These are phyloP conservation scores for Melanogaster broomeanus DNA, from an alignment of 768 basidiomycete genomes.

Conservation along the genomic window DNA sequence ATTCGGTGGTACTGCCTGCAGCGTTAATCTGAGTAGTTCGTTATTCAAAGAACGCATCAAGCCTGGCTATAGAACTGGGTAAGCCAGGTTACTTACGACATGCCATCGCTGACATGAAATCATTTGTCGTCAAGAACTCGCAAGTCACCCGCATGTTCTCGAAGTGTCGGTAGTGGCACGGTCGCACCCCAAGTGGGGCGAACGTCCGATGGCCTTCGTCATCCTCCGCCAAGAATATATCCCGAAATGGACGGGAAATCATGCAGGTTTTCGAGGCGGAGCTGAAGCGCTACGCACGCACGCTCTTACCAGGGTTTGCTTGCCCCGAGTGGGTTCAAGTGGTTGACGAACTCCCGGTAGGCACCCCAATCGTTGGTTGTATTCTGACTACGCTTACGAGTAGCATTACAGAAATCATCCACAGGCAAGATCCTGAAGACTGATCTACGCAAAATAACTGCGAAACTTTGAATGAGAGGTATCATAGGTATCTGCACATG, in stretches of 20 bases:
- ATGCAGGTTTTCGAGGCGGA: constrained; percentile 59
- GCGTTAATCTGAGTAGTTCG: neutral
- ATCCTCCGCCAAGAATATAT: constrained; percentile 60
- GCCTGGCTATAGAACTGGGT: constrained; percentile 86
- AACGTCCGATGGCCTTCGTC: constrained; percentile 87
- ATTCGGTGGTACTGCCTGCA: constrained; percentile 1
- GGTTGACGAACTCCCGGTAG: constrained; percentile 77
- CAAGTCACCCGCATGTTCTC: constrained; percentile 76
- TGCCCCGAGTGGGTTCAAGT: constrained; percentile 86
- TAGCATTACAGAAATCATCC: constrained; percentile 70
- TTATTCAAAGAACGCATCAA: constrained; percentile 79
- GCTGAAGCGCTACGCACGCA: constrained; percentile 64
- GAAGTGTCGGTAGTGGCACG: constrained; percentile 85
- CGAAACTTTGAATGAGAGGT: constrained; percentile 55
- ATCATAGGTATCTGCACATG: constrained; percentile 30
- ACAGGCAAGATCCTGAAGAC: constrained; percentile 87
- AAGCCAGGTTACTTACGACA: neutral
- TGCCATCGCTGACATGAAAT: neutral
- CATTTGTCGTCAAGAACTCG: constrained; percentile 55
- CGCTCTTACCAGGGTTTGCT: constrained; percentile 77
- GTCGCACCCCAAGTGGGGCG: constrained; percentile 77
- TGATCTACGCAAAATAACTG: constrained; percentile 62
- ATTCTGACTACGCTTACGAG: constrained; percentile 1
- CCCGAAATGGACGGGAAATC: constrained; percentile 57
- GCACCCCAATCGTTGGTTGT: constrained; percentile 18